Percentiles rank a stretch among this genome's conserved stretches.
Conservation (phyloP, 257 asterid genomes). For the Phtheirospermum japonicum region DNA sequence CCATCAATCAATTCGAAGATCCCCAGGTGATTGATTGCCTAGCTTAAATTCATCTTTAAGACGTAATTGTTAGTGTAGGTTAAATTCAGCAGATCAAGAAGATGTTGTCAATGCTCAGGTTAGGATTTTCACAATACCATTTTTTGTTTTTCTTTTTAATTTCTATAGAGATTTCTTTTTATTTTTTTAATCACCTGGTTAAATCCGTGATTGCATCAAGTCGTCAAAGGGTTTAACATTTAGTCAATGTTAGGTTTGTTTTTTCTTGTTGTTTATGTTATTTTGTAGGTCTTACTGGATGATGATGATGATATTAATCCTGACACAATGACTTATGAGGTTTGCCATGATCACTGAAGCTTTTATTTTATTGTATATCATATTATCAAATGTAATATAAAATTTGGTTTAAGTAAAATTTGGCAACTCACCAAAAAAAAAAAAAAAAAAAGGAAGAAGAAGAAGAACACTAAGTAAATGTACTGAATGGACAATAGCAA, state of each 20-base stretch:
- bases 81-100: slow-evolving; percentile 38
- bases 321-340: slow-evolving; percentile 92
- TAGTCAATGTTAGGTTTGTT: background rate
- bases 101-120: slow-evolving; percentile 61
- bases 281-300: slow-evolving; percentile 58
- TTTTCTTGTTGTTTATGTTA: slow-evolving; percentile 21
- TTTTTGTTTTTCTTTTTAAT: background rate
- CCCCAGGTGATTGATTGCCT: no score
- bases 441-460: no score
- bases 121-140: slow-evolving; percentile 9
- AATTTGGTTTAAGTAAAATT: no score
- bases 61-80: no score
- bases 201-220: no score
- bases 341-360: slow-evolving; percentile 6
- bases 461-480: background rate
- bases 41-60: no score
- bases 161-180: no score
- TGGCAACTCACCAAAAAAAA: no score
- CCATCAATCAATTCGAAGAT: no score
- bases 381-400: background rate
- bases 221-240: background rate
- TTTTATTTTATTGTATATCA: slow-evolving; percentile 1
- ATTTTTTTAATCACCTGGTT: no score
- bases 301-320: slow-evolving; percentile 80
- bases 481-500: background rate